Base-by-base conservation (phyloP, 2,329 filamentous ascomycete species). In the Pezicula rhizophila region DNA sequence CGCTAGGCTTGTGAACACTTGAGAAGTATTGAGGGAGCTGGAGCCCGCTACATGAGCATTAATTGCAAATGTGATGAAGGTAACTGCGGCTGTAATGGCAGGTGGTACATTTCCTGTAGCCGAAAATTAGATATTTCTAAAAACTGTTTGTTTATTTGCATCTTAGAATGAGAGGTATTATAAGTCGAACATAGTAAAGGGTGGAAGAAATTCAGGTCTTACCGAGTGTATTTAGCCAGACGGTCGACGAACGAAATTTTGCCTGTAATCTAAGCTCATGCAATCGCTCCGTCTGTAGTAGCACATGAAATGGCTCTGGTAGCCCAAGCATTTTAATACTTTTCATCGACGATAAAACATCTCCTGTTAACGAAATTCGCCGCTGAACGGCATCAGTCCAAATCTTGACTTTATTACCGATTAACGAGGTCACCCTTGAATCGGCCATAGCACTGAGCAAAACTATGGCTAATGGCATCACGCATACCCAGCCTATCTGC, bases 241-340 rank as follows among this genome's bases (percentile, higher is more conserved):
- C n/a, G 8, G 14, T 41, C 8, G 20, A 15, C 35, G 8, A 17
- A 7, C 25, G n/a, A n/a, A 33, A 47, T 31, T 35, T 8, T 42
- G 17, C 37, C n/a, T 25, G 15, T 5, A 14, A 15, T 14, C 42
- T 20, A 17, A 26, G 17, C 26, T 47, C 45, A 14, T 34, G 37
- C 1, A 38, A n/a, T n/a, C 35, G 10, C 18, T 38, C n/a, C 8
- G 4, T 38, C 18, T 38, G 35, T n/a, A 38, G n/a, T 15, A 18
- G 15, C 35, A 15, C 14, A n/a, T 18, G 5, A 4, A 38, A 15
- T n/a, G 18, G n/a, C 15, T 38, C 11, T 8, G 59, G 60, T 4
- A 71, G 51, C 0, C 70, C 70, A 52, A 66, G 66, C 64, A 73
- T 70, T 42, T 71, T 71, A 51, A 72, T 56, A 1, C 66, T 63